Base-by-base conservation (phyloP, 1,284 basidiomycete species). In the Mycosarcoma maydis region DNA sequence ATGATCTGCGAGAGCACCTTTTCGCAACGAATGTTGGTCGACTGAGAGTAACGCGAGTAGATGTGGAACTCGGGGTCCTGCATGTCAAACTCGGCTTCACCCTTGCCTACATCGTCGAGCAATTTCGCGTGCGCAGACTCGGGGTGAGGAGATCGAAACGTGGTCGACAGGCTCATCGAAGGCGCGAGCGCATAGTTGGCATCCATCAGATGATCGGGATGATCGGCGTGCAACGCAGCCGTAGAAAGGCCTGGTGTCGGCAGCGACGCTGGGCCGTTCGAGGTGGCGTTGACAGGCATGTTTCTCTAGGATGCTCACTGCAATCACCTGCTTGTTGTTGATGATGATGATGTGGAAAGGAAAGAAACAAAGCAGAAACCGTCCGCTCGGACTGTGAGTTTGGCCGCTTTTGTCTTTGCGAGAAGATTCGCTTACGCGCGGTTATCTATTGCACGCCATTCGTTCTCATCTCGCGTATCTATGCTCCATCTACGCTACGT, bases 1-100 rank as follows among this genome's bases (percentile, higher is more conserved):
- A 75, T 42, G 33, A 75, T 30, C 27, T 59, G 41, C 13, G 57
- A 61, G 11, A 81, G 66, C 10, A 81, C 79, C 40, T 70, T 52
- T 32, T 81, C 79, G 17, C 46, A 41, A 5, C 79, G 71, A 17
- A 64, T 47, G 30, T 60, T 72, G n/a, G 77, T 78, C 29, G 64
- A 50, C 42, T 73, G 67, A 14, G 82, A 79, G 51, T 81, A 78
- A 24, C 77, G 73, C 8, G 53, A 59, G 64, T 81, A 81, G 32
- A 80, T 65, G 53, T 79, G 69, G 38, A 70, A 39, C 8, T 19
- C 22, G 4, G 75, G 73, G n/a, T 75, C 62, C 45, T 77, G 72
- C 64, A 68, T 73, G 39, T 77, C 58, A 32, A 74, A 47, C 16
- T 54, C 52, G n/a, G 51, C 65, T 16, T 46, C 29, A 34, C 65